phyloP scores from a whole-genome alignment of 495 filamentous ascomycete species.

The Penicillium longicatenatum region DNA sequence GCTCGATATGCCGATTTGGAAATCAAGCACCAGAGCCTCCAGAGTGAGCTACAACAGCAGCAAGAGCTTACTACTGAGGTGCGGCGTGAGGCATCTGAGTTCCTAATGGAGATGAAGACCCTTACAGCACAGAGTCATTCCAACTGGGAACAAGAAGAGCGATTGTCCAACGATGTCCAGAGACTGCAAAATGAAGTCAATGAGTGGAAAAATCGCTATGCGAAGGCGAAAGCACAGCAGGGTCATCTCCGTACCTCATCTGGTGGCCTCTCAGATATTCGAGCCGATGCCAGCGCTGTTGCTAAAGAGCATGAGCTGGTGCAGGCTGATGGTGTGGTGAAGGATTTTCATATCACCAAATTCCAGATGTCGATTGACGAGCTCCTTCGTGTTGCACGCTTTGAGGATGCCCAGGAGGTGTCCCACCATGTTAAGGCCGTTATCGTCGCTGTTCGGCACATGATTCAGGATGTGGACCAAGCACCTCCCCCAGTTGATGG shows the following conservation, averaged over 20 bases:
- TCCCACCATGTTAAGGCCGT: conserved; percentile 82
- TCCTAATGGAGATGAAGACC: conserved; percentile 84
- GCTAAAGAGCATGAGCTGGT: conserved; percentile 72
- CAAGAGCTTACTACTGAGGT: conserved; percentile 88
- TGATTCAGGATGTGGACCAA: conserved; percentile 76
- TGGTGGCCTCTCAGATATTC: conserved; percentile 64
- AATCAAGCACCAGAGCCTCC: conserved; percentile 70
- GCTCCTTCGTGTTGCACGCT: conserved; percentile 74
- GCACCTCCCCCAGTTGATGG: conserved; percentile 44
- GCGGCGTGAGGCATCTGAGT: conserved; percentile 78
- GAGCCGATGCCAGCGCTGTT: conserved; percentile 62
- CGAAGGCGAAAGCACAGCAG: conserved; percentile 81
- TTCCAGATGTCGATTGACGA: conserved; percentile 97
- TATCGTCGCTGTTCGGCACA: conserved; percentile 73
- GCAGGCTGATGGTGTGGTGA: conserved; percentile 73
- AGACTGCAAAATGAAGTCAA: conserved; percentile 77
- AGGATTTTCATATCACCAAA: conserved; percentile 89
- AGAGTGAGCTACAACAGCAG: conserved; percentile 69
- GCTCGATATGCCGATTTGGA: conserved; percentile 64
- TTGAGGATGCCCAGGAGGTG: conserved; percentile 67
- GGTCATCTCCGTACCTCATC: conserved; percentile 80
- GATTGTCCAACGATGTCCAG: conserved; percentile 69
- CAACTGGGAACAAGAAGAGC: conserved; percentile 81
- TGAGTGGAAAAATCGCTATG: conserved; percentile 88
- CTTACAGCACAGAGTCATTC: conserved; percentile 76